phyloP scores from a whole-genome alignment of 331 rosid genomes.

The Malus hybrid region DNA sequence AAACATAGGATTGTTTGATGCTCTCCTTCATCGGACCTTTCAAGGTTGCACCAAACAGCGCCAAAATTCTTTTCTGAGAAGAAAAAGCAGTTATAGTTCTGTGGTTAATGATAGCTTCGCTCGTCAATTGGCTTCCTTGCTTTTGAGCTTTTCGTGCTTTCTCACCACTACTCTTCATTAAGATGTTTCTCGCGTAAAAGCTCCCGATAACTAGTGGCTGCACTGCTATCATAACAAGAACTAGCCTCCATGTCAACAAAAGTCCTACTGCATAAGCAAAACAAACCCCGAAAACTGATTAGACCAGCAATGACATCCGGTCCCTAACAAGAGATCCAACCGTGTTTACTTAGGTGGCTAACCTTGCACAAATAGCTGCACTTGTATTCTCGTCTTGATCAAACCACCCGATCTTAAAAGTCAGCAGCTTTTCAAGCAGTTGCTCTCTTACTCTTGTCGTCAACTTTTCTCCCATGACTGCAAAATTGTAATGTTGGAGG shows the following conservation, averaged over 20 bases:
- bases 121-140: constrained; percentile 87
- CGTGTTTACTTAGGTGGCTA: constrained; percentile 75
- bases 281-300: constrained; percentile 63
- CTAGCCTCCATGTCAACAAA: constrained; percentile 66
- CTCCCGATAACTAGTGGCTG: constrained; percentile 89
- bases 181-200: constrained; percentile 68
- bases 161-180: constrained; percentile 71
- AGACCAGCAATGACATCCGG: constrained; percentile 59
- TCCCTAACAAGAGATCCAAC: constrained; percentile 90
- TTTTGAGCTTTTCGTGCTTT: constrained; percentile 66
- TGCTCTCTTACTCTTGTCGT: constrained; percentile 72
- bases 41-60: constrained; percentile 58
- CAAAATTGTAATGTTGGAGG: constrained; percentile 74
- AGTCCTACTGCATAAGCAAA: constrained; percentile 70
- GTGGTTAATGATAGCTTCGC: constrained; percentile 82
- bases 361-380: constrained; percentile 82
- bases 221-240: constrained; percentile 86
- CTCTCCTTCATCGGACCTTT: constrained; percentile 63
- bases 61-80: constrained; percentile 72
- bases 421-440: constrained; percentile 55
- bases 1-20: constrained; percentile 72
- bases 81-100: constrained; percentile 78
- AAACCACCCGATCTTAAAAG: constrained; percentile 86
- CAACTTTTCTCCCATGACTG: constrained; percentile 78
- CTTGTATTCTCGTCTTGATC: constrained; percentile 82